Conservation (phyloP, 495 filamentous ascomycete genomes). For the Xylaria castorea region DNA sequence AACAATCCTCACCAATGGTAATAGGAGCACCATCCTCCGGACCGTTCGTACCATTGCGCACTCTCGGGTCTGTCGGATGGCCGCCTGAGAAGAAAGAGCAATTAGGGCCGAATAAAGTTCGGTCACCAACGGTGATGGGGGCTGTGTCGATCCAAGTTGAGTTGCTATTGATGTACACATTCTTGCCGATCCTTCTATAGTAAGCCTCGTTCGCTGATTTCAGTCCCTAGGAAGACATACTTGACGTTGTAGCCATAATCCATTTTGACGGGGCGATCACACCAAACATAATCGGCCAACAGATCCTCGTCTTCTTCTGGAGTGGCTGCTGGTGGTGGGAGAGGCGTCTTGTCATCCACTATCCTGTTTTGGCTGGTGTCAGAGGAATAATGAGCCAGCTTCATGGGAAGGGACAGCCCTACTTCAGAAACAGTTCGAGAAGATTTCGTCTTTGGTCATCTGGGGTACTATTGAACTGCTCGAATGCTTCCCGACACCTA, state of each 20-base stretch:
- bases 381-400: background rate
- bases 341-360: slow-evolving; percentile 63
- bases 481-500: slow-evolving; percentile 64
- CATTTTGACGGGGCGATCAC: slow-evolving; percentile 72
- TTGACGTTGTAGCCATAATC: slow-evolving; percentile 81
- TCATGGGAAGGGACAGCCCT: slow-evolving; percentile 39
- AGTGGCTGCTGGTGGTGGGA: slow-evolving; percentile 62
- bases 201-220: slow-evolving; percentile 7
- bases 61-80: slow-evolving; percentile 76
- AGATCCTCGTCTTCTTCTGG: slow-evolving; percentile 65
- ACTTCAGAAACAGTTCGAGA: slow-evolving; percentile 79
- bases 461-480: slow-evolving; percentile 66
- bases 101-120: slow-evolving; percentile 81
- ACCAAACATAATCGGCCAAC: slow-evolving; percentile 67
- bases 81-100: slow-evolving; percentile 74
- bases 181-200: slow-evolving; percentile 58
- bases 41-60: slow-evolving; percentile 75
- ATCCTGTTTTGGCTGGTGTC: slow-evolving; percentile 52
- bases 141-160: slow-evolving; percentile 80
- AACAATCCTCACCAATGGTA: slow-evolving; percentile 84
- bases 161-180: slow-evolving; percentile 81
- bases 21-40: slow-evolving; percentile 81
- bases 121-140: slow-evolving; percentile 75
- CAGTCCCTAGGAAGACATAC: slow-evolving; percentile 34
- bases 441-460: slow-evolving; percentile 63